Conservation (phyloP, 1,284 basidiomycete genomes). For the Boletus semigastroideus region DNA sequence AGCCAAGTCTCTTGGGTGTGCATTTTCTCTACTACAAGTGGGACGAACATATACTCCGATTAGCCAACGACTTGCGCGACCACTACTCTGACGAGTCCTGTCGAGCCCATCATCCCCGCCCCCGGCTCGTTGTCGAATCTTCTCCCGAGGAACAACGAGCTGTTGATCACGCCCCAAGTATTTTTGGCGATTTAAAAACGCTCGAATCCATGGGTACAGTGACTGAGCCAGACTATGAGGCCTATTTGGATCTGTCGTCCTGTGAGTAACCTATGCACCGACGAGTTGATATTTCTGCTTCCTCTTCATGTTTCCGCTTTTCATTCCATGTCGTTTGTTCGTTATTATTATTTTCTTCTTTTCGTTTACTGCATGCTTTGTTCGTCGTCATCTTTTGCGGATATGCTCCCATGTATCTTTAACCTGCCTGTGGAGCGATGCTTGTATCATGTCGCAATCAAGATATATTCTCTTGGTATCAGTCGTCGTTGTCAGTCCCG, state of each 20-base stretch:
- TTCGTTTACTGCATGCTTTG: background rate
- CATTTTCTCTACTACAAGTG: slow-evolving; percentile 20
- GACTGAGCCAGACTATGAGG: background rate
- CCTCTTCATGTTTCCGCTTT: background rate
- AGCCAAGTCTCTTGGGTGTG: slow-evolving; percentile 14
- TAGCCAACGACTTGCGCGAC: slow-evolving; percentile 4
- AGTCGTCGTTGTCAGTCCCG: background rate
- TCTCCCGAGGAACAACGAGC: no score
- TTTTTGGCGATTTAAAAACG: no score
- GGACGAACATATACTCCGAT: slow-evolving; percentile 19
- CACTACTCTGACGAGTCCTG: background rate
- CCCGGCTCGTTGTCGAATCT: no score
- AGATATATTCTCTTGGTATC: slow-evolving; percentile 10
- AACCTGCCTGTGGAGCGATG: slow-evolving; percentile 11
- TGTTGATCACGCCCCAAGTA: no score
- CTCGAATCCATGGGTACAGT: background rate
- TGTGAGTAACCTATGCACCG: slow-evolving; percentile 8
- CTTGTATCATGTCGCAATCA: slow-evolving; percentile 11
- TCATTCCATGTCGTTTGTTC: background rate
- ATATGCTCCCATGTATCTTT: background rate
- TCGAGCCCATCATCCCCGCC: background rate
- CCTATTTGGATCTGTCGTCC: background rate
- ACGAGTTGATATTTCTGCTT: slow-evolving; percentile 7
- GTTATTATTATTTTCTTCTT: background rate
- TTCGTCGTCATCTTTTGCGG: background rate